Percentiles rank a stretch among this genome's conserved stretches.
Conservation (phyloP, 177 flowering plant species). For the Telopea speciosissima region DNA sequence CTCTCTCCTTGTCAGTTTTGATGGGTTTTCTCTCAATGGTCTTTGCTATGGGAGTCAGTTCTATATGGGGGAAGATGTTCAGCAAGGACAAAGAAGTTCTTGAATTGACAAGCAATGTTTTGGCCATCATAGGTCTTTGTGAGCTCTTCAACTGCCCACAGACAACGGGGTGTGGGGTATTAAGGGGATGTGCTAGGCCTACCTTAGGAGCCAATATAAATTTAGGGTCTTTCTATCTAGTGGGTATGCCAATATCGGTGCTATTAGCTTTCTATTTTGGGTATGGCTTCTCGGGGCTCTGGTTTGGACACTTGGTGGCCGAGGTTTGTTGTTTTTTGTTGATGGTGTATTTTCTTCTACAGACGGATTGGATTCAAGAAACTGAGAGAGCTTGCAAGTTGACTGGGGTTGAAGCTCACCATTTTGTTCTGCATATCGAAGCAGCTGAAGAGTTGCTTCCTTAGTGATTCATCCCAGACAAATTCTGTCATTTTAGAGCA, state of each 20-base stretch:
- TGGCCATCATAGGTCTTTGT: constrained; percentile 28
- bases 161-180: constrained; percentile 23
- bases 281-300: constrained; percentile 22
- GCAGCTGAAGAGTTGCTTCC: constrained; percentile 6
- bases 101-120: constrained; percentile 13
- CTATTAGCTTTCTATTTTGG: constrained; percentile 16
- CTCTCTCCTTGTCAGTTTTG: constrained; percentile 14
- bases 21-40: constrained; percentile 14
- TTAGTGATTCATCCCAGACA: neutral
- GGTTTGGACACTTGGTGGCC: constrained; percentile 27
- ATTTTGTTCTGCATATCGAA: constrained; percentile 1
- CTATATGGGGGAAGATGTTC: constrained; percentile 20
- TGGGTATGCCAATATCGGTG: constrained; percentile 27
- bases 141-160: constrained; percentile 33
- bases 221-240: constrained; percentile 23
- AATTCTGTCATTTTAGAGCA: no score
- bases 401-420: constrained; percentile 9
- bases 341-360: constrained; percentile 19
- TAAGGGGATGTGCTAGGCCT: constrained; percentile 29
- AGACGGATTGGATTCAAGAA: constrained; percentile 27
- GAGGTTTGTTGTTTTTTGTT: constrained; percentile 20
- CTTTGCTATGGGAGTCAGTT: constrained; percentile 7
- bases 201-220: constrained; percentile 26
- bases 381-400: constrained; percentile 20
- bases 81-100: constrained; percentile 17